Evolutionary conservation across 176 grass and related monocot genomes (phyloP), one percentile per base, ranked within the genome.

Genomic region (Eragrostis nindensis): DNA sequence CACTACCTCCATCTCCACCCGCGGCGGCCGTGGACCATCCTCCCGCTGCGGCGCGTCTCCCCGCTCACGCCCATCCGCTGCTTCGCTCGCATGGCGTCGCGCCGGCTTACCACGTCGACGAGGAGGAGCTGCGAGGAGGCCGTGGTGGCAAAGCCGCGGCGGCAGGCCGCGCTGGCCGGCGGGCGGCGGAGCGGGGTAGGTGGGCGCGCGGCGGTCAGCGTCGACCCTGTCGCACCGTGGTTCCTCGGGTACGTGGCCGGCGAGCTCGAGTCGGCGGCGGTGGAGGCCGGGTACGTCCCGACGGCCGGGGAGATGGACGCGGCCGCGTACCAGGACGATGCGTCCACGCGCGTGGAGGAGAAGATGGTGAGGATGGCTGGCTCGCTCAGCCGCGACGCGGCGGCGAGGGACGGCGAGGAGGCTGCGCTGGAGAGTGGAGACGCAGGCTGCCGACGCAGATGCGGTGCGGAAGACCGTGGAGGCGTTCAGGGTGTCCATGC

Each of bases 1-100:
- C 17, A 92, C 41, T 68, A 90, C 91, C 42, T 84, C 85, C 13
- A 46, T 40, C 40, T 80, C 47, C 82, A 24, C 16, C 21, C 15
- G 16, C 66, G 17, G 50, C 29, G 32, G 52, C 68, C 11, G 5
- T 11, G 41, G 44, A 68, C 59, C 1, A 24, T 25, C 65, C 71
- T 69, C 45, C 15, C 22, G 6, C 2, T 12, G 36, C 8, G 4
- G 7, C 21, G 27, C 62, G 25, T 66, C 75, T 40, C 55, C 63
- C 54, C 62, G n/a, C n/a, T n/a, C n/a, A n/a, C n/a, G n/a, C n/a
- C n/a, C n/a, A n/a, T n/a, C n/a, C n/a, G n/a, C n/a, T n/a, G n/a
- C n/a, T n/a, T n/a, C n/a, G n/a, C n/a, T n/a, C n/a, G n/a, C n/a
- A n/a, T n/a, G n/a, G n/a, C n/a, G n/a, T n/a, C n/a, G n/a, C n/a